These are phyloP conservation scores for Camillea tinctor DNA, from an alignment of 2,329 filamentous ascomycete species.

Conservation along the genomic window DNA sequence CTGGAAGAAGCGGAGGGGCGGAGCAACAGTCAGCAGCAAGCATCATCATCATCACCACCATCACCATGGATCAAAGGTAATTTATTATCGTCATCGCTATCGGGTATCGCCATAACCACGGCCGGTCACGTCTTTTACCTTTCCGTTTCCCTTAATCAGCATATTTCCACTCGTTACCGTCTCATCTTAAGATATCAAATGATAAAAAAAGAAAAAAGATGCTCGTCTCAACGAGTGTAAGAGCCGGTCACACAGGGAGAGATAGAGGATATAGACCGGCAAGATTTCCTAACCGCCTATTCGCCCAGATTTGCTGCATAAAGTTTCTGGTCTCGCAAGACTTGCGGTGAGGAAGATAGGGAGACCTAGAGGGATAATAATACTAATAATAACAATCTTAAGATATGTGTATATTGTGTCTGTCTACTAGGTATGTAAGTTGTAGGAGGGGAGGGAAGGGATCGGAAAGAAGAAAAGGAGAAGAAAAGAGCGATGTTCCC, in stretches of 20 bases:
- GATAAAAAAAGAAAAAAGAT: too few relatives aligned
- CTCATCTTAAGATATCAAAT: not conserved
- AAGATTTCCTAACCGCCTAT: not conserved
- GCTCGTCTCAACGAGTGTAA: not conserved
- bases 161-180: not conserved
- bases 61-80: too few relatives aligned
- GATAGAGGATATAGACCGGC: not conserved
- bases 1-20: conserved; percentile 2
- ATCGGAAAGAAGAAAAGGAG: too few relatives aligned
- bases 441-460: not conserved
- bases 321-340: not conserved
- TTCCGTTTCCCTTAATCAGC: too few relatives aligned
- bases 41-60: not conserved
- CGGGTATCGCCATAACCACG: not conserved
- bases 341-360: not conserved
- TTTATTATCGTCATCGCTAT: not conserved
- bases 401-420: not conserved
- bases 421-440: too few relatives aligned
- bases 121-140: not conserved
- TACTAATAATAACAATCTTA: not conserved
- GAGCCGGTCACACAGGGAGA: not conserved
- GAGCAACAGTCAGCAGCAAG: not conserved
- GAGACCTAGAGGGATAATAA: not conserved
- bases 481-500: too few relatives aligned
- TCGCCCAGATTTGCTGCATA: not conserved